These are phyloP conservation scores for Pulicaria dysenterica DNA, from an alignment of 129 eudicot genomes.

Conservation along the genomic window DNA sequence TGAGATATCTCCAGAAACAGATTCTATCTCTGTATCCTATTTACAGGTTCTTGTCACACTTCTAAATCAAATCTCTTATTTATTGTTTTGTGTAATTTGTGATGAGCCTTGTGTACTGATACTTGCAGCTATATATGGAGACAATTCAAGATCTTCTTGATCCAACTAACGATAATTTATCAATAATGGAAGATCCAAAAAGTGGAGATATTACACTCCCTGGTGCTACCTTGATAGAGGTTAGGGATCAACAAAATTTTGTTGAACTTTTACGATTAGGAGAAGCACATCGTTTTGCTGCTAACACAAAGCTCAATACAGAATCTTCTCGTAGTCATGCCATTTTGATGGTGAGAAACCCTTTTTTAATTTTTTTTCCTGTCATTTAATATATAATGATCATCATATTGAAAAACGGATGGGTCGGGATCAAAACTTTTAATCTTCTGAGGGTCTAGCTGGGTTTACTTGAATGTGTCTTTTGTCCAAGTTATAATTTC, in stretches of 20 bases:
- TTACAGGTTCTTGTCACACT: slow-evolving; percentile 58
- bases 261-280: slow-evolving; percentile 77
- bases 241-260: slow-evolving; percentile 78
- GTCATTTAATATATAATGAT: not conserved
- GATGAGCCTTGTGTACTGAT: not conserved
- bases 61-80: not conserved
- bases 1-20: slow-evolving; percentile 63
- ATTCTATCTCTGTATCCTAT: slow-evolving; percentile 76
- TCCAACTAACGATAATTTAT: slow-evolving; percentile 77
- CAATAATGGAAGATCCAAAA: slow-evolving; percentile 83
- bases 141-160: slow-evolving; percentile 92
- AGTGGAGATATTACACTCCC: slow-evolving; percentile 94
- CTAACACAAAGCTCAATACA: slow-evolving; percentile 89
- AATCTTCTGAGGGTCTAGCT: not conserved
- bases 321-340: slow-evolving; percentile 99
- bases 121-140: slow-evolving; percentile 90
- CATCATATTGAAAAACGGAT: not conserved
- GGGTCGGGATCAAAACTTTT: not conserved
- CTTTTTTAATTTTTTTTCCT: not conserved
- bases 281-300: slow-evolving; percentile 96
- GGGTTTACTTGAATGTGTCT: too few relatives aligned
- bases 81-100: not conserved
- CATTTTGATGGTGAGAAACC: slow-evolving; percentile 68
- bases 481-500: not conserved
- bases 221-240: slow-evolving; percentile 74